These are phyloP conservation scores for Ogataea pilisensis DNA, from an alignment of 805 yeast species.

Conservation along the genomic window DNA sequence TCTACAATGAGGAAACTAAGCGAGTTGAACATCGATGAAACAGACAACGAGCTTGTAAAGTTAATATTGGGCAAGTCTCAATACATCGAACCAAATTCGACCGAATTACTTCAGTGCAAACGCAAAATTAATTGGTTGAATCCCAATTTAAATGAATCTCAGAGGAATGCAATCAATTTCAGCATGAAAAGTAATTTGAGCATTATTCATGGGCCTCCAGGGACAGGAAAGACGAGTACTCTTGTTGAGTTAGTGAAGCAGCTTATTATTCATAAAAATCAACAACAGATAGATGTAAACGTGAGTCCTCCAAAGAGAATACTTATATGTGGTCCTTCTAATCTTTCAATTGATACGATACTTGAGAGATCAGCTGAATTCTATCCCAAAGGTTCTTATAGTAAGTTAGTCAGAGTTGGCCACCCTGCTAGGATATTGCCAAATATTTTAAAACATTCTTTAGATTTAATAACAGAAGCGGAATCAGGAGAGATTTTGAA, in stretches of 20 bases:
- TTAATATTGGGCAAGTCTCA: slow-evolving; percentile 42
- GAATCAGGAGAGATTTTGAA: slow-evolving; percentile 55
- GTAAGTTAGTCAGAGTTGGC: slow-evolving; percentile 70
- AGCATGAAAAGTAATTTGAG: slow-evolving; percentile 53
- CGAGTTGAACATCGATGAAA: slow-evolving; percentile 36
- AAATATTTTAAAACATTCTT: slow-evolving; percentile 60
- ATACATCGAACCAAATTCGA: slow-evolving; percentile 29
- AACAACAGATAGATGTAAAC: slow-evolving; percentile 8
- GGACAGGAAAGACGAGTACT: slow-evolving; percentile 84
- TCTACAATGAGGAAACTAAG: slow-evolving; percentile 65
- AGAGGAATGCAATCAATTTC: slow-evolving; percentile 65
- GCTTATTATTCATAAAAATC: slow-evolving; percentile 37
- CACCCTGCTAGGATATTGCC: slow-evolving; percentile 86
- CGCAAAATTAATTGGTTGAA: slow-evolving; percentile 36
- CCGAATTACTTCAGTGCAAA: slow-evolving; percentile 2
- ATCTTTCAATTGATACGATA: slow-evolving; percentile 87
- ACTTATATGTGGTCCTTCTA: slow-evolving; percentile 91
- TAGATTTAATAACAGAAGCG: slow-evolving; percentile 64
- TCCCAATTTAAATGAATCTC: slow-evolving; percentile 58
- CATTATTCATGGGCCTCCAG: slow-evolving; percentile 78
- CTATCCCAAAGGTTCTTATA: slow-evolving; percentile 35
- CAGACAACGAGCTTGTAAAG: slow-evolving; percentile 39
- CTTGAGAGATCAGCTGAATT: slow-evolving; percentile 62
- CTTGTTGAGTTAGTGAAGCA: slow-evolving; percentile 78
- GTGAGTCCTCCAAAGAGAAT: slow-evolving; percentile 37